Base-by-base conservation (phyloP, 2,329 filamentous ascomycete species). In the Penicillium sp. region DNA sequence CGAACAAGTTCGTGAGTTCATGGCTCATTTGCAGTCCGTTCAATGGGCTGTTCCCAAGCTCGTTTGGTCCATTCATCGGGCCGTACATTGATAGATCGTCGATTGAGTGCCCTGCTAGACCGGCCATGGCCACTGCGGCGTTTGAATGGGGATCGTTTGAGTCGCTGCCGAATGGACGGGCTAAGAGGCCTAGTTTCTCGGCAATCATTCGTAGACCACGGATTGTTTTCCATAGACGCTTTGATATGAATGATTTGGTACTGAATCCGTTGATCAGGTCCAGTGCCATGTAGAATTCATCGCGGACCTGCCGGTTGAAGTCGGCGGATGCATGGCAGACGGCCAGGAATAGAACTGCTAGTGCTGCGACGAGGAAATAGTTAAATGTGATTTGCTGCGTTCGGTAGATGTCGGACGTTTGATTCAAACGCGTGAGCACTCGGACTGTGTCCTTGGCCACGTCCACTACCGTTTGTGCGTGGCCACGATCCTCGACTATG, bases 401-500 rank as follows among this genome's bases (percentile, higher is more conserved):
- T 27, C 70, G 71, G 59, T 82, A 83, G 16, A 83, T 75, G 50
- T 80, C 76, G 0, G 74, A 74, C 4, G 73, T 78, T 45, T 77
- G 74, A 46, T 80, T 80, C 39, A 81, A 68, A 35, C 73, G 72
- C 2, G 75, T 77, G 18, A 83, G 64, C 6, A 80, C 72, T 4
- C 72, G 71, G 35, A 82, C 74, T 0, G 77, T 80, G 50, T 83
- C 79, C 55, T 81, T 82, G 13, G 79, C 77, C 10, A 82, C 72
- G 40, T 78, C 75, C 14, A 81, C 74, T 3, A 78, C 77, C 0
- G 76, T 84, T 53, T 85, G 79, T 2, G 88, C 88, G 45, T 85
- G 80, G 3, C 70, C 66, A 34, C 81, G 74, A 56, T 94, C 83
- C 40, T 82, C 77, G 66, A 84, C 78, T 53, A 95, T 95, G 52